phyloP scores from a whole-genome alignment of 2,329 filamentous ascomycete genomes.

The Pseudogymnoascus sp. region DNA sequence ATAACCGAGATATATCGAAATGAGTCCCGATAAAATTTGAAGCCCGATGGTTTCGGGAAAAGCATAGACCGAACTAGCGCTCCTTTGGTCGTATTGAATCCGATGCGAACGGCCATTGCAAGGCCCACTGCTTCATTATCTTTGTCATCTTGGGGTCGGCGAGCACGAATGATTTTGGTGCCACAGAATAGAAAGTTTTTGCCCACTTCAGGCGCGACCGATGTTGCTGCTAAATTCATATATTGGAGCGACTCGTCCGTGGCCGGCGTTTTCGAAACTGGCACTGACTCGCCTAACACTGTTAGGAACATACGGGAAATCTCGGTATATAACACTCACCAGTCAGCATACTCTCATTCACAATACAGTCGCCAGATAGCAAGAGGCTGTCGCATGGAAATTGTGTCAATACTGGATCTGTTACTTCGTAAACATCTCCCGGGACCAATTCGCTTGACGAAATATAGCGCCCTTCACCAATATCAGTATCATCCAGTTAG shows the following conservation, averaged over 20 bases:
- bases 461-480: conserved; percentile 62
- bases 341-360: conserved; percentile 99
- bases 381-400: conserved; percentile 90
- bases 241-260: conserved; percentile 69
- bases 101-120: conserved; percentile 85
- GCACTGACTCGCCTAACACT: conserved; percentile 74
- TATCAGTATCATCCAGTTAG: neutral
- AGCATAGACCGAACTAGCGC: conserved; percentile 95
- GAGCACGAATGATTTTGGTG: conserved; percentile 87
- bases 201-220: conserved; percentile 73
- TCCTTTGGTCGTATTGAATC: conserved; percentile 96
- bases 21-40: conserved; percentile 97
- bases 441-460: conserved; percentile 84
- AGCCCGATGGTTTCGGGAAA: conserved; percentile 94
- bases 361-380: conserved; percentile 89
- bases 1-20: conserved; percentile 98
- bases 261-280: conserved; percentile 84
- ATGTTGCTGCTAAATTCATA: conserved; percentile 72
- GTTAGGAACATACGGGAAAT: conserved; percentile 15
- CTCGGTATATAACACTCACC: conserved; percentile 32
- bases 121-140: conserved; percentile 85
- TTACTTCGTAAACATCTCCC: conserved; percentile 93
- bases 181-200: conserved; percentile 90
- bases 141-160: conserved; percentile 76
- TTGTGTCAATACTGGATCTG: conserved; percentile 79